Evolutionary conservation across 1,284 basidiomycete species (phyloP), one percentile per base, ranked within the genome.

Genomic region (Neonothopanus nambi): DNA sequence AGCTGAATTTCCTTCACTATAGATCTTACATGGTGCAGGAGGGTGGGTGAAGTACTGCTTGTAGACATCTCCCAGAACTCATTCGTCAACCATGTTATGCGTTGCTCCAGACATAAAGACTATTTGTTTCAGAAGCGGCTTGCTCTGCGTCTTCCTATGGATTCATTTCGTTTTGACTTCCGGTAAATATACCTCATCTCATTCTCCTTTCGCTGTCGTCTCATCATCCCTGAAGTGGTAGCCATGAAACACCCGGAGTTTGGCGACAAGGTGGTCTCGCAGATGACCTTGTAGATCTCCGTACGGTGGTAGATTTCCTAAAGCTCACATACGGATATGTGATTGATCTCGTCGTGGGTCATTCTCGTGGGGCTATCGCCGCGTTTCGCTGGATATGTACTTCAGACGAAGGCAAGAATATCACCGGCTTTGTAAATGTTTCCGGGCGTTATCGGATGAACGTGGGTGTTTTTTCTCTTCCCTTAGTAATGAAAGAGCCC

Each of bases 91-190:
- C 38, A 23, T 38, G 11, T 52, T 20, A 55, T 37, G 9, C 52
- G 52, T 38, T 35, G 35, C 42, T 56, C 23, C 66, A 91, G 89
- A 60, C 89, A 91, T 66, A 91, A 91, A 61, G 87, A 93, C 66
- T 93, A 93, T 70, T 69, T 91, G 47, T 92, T 87, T 71, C 87
- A 89, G 68, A 85, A 84, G 61, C 80, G 77, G n/a, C 79, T 93
- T 11, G 88, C 85, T 1, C 65, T 70, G 21, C 75, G 72, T n/a
- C 67, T 93, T 6, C 85, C 88, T 0, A 65, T 89, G 24, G 90
- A 93, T 65, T 90, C 88, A 1, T 91, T 92, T 65, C 79, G 90
- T 30, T 91, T 93, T 63, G 91, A 93, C 65, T 93, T 93, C 69
- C 79, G 90, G 89, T 89, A 61, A 53, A 80, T 68, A 45, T 45